phyloP scores from a whole-genome alignment of 768 basidiomycete species.

The Suillus subaureus region DNA sequence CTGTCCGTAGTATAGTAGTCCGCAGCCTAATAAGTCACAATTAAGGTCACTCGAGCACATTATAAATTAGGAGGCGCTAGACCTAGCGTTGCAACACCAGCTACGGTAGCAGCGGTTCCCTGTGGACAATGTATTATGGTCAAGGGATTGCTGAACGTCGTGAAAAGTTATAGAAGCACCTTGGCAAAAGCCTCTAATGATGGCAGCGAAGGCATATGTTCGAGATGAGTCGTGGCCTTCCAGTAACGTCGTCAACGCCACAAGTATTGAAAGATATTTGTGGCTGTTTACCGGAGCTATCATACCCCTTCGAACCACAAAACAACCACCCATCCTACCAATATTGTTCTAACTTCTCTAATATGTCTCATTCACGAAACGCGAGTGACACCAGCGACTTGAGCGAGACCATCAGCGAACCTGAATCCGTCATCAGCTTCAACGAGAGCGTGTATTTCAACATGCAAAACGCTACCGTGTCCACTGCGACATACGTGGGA shows the following conservation, averaged over 20 bases:
- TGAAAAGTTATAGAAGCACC: slow-evolving; percentile 24
- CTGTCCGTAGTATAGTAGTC: slow-evolving; percentile 84
- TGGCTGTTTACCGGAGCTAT: not conserved
- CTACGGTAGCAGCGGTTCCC: slow-evolving; percentile 59
- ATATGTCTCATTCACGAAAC: not conserved
- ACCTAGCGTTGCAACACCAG: slow-evolving; percentile 61
- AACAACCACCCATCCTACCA: too few relatives aligned
- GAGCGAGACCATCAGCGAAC: not conserved
- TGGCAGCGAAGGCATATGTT: slow-evolving; percentile 29
- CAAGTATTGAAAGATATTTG: not conserved
- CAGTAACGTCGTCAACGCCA: too few relatives aligned
- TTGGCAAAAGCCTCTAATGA: slow-evolving; percentile 48
- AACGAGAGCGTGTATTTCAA: not conserved
- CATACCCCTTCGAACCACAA: too few relatives aligned
- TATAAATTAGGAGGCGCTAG: slow-evolving; percentile 18
- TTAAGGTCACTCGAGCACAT: not conserved
- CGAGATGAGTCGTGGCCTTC: slow-evolving; percentile 3
- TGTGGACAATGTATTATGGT: slow-evolving; percentile 22
- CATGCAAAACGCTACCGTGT: not conserved
- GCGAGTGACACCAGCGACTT: not conserved
- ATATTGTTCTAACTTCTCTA: too few relatives aligned
- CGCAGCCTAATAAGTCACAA: slow-evolving; percentile 49
- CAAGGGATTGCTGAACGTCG: not conserved
- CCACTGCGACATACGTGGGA: not conserved
- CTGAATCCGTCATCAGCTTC: not conserved